Percentiles rank a stretch among this genome's conserved stretches.
phyloP scores from a whole-genome alignment of 768 basidiomycete species.

The Artomyces pyxidatus region DNA sequence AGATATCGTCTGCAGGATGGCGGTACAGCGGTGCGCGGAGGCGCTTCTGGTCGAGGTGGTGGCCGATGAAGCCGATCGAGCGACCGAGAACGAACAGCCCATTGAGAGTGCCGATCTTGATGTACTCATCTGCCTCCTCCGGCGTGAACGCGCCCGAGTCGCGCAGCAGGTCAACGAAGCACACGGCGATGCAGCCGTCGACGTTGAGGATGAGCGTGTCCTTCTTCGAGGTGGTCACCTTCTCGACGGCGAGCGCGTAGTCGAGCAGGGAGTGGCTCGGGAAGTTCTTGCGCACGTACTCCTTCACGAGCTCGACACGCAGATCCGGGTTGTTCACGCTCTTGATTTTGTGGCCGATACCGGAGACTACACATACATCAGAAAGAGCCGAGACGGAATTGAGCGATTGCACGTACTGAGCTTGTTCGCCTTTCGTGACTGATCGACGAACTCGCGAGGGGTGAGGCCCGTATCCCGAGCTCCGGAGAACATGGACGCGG shows the following conservation, averaged over 20 bases:
- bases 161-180: conserved; percentile 90
- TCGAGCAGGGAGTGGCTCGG: conserved; percentile 88
- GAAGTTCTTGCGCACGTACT: conserved; percentile 94
- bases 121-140: conserved; percentile 96
- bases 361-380: conserved; percentile 52
- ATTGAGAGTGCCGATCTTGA: conserved; percentile 93
- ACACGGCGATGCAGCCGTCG: conserved; percentile 92
- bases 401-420: conserved; percentile 50
- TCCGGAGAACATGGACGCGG: conserved; percentile 89
- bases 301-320: conserved; percentile 90
- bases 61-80: conserved; percentile 96
- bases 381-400: too few species aligned
- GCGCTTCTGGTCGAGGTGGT: conserved; percentile 95
- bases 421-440: conserved; percentile 87
- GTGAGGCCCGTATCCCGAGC: conserved; percentile 89
- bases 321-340: conserved; percentile 93
- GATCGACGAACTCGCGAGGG: conserved; percentile 97
- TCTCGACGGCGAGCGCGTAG: conserved; percentile 95
- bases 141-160: conserved; percentile 91
- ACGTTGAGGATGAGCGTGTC: conserved; percentile 97
- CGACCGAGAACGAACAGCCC: conserved; percentile 96
- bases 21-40: conserved; percentile 90
- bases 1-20: conserved; percentile 92
- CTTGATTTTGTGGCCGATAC: conserved; percentile 99
- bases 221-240: conserved; percentile 96